A percentile compares a stretch with the other conserved stretches of the same genome.
Evolutionary conservation across 2,329 filamentous ascomycete genomes (phyloP).

Genomic region (Neonectria magnoliae): DNA sequence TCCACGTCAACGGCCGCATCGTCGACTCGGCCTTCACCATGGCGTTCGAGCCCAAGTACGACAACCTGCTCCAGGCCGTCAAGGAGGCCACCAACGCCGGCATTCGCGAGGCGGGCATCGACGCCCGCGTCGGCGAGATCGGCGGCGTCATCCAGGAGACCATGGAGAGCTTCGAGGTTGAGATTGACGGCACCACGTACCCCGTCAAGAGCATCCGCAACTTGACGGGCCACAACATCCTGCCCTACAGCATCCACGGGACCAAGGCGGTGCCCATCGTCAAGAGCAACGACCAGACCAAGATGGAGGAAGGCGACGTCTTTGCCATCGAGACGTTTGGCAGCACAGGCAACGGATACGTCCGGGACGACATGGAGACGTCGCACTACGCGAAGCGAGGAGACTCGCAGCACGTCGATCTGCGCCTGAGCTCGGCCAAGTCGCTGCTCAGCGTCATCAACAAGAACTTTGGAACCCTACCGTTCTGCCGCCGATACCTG

Average conservation of each 20-base stretch:
- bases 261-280: slow-evolving; percentile 95
- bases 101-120: slow-evolving; percentile 85
- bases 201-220: slow-evolving; percentile 88
- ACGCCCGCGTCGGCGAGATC: slow-evolving; percentile 87
- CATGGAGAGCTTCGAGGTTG: slow-evolving; percentile 93
- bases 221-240: slow-evolving; percentile 89
- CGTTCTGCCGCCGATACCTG: slow-evolving; percentile 89
- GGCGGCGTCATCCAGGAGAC: slow-evolving; percentile 86
- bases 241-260: slow-evolving; percentile 90
- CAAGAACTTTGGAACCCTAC: slow-evolving; percentile 94
- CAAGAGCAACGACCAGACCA: slow-evolving; percentile 85
- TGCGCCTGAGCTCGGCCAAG: slow-evolving; percentile 85
- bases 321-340: slow-evolving; percentile 98
- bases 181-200: slow-evolving; percentile 80
- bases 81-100: slow-evolving; percentile 86
- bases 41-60: slow-evolving; percentile 78
- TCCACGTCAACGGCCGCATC: slow-evolving; percentile 82
- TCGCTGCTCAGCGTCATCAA: slow-evolving; percentile 88
- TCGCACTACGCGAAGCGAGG: slow-evolving; percentile 85
- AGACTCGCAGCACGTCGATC: slow-evolving; percentile 78
- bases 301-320: slow-evolving; percentile 97
- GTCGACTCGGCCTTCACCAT: slow-evolving; percentile 86
- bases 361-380: slow-evolving; percentile 87
- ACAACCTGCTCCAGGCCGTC: slow-evolving; percentile 78
- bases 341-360: slow-evolving; percentile 88